These are phyloP conservation scores for Actinomortierella wolfii DNA, from an alignment of 371 early-diverging fungal species.

Conservation along the genomic window DNA sequence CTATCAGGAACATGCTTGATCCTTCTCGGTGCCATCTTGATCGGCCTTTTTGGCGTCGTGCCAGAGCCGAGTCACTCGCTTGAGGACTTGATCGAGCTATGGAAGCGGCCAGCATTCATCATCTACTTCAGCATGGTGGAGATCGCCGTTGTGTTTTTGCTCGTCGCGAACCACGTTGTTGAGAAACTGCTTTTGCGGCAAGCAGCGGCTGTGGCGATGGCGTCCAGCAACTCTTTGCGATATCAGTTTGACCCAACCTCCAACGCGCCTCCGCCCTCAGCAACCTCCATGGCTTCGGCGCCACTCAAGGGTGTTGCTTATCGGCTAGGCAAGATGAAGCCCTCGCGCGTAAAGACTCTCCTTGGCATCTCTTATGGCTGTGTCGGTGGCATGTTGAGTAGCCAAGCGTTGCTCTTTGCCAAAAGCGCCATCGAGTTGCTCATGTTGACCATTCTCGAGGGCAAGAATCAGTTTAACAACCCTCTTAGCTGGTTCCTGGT, in stretches of 20 bases:
- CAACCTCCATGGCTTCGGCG: conserved; percentile 1
- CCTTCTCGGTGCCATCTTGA: conserved; percentile 68
- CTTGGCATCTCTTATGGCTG: conserved; percentile 70
- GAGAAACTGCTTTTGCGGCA: conserved; percentile 48
- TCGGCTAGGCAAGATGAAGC: conserved; percentile 48
- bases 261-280: conserved; percentile 5
- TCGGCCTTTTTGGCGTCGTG: conserved; percentile 79
- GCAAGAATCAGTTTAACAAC: conserved; percentile 72
- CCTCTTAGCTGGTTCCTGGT: conserved; percentile 76
- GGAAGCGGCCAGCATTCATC: conserved; percentile 74
- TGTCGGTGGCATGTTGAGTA: conserved; percentile 73
- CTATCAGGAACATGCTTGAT: conserved; percentile 72
- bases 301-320: conserved; percentile 10
- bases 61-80: conserved; percentile 76
- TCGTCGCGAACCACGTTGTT: conserved; percentile 57
- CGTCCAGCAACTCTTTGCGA: conserved; percentile 1
- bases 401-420: conserved; percentile 79
- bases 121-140: conserved; percentile 69
- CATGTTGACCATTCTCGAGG: conserved; percentile 60
- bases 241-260: conserved; percentile 10
- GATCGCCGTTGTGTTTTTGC: conserved; percentile 53
- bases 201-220: conserved; percentile 15
- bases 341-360: conserved; percentile 39
- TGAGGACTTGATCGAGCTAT: conserved; percentile 71
- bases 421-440: conserved; percentile 81